Base-by-base conservation (phyloP, 768 basidiomycete genomes). In the Porphyrellus cyaneotinctus region DNA sequence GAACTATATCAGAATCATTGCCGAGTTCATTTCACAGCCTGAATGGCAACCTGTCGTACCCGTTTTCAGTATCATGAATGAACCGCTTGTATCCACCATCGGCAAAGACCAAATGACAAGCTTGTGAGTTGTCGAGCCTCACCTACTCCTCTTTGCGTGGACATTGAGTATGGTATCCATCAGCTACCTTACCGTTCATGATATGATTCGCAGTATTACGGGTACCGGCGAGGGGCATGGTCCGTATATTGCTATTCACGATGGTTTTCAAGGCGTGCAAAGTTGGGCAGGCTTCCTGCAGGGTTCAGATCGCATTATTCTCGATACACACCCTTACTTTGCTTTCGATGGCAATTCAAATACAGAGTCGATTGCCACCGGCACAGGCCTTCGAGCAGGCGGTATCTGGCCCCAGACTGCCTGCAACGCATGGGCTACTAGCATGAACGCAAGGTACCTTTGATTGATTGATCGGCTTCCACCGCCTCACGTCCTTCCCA, bases 1-100 rank as follows among this genome's bases (percentile, higher is more conserved):
- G 33, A 79, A 87, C 65, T 85, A 87, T 60, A 83, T 94, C 55
- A 80, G 91, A 23, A 76, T 85, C 32, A 69, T 89, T 57, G 78
- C 81, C 43, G 85, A 89, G 71, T 95, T 95, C 74, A 84, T 95
- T 66, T 79, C 81, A 4, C 88, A 91, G 66, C 81, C 85, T 58
- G 75, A 81, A 60, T 91, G 87, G 74, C 73, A 71, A 51, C 72
- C 85, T 49, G 78, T 91, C 11, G 72, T 86, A 33, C 77, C 77
- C 13, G 65, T 81, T 49, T 83, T 84, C 58, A 81, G 82, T 20
- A 80, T 87, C 45, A 63, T 87, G 12, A 88, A 88, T 57, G 87
- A 88, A 67, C 75, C 84, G 2, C 67, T 78, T 28, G 52, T 79
- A 31, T 58, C 64, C 6, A 70, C 71, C 6, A 83, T 90, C 48